Percentiles rank a stretch among this genome's conserved stretches.
These are phyloP conservation scores for Aspergillus ostianus DNA, from an alignment of 495 filamentous ascomycete species.

Conservation along the genomic window DNA sequence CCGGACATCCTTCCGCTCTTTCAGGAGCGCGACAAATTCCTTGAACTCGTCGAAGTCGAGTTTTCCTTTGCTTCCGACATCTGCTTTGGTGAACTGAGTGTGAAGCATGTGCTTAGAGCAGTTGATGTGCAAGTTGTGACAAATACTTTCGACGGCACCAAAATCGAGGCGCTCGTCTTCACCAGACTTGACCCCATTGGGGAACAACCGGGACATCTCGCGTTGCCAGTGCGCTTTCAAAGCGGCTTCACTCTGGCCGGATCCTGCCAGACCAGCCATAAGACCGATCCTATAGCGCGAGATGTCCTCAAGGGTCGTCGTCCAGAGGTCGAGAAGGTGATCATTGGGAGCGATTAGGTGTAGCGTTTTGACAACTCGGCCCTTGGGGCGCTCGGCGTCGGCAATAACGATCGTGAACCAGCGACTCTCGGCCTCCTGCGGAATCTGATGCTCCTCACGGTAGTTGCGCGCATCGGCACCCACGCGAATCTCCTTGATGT, in stretches of 20 bases:
- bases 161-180: slow-evolving; percentile 73
- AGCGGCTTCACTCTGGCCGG: slow-evolving; percentile 70
- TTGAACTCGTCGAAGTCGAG: slow-evolving; percentile 77
- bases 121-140: slow-evolving; percentile 85
- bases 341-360: slow-evolving; percentile 78
- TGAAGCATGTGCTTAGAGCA: slow-evolving; percentile 71
- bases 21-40: slow-evolving; percentile 76
- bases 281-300: slow-evolving; percentile 80
- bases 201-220: slow-evolving; percentile 74
- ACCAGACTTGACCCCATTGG: slow-evolving; percentile 48
- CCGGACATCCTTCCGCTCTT: slow-evolving; percentile 77
- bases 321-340: slow-evolving; percentile 73
- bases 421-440: slow-evolving; percentile 58
- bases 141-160: slow-evolving; percentile 73
- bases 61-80: slow-evolving; percentile 55
- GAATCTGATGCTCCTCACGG: slow-evolving; percentile 73
- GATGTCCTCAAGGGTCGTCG: slow-evolving; percentile 72
- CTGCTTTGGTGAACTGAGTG: slow-evolving; percentile 74
- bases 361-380: slow-evolving; percentile 67
- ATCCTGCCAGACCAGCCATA: slow-evolving; percentile 80
- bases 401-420: slow-evolving; percentile 90
- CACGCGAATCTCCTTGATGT: slow-evolving; percentile 84
- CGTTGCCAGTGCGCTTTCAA: slow-evolving; percentile 78
- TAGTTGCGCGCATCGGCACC: slow-evolving; percentile 87
- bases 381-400: slow-evolving; percentile 64